Evolutionary conservation across 257 asterid genomes (phyloP), one percentile per base, ranked within the genome.

Genomic region (Perilla frutescens): DNA sequence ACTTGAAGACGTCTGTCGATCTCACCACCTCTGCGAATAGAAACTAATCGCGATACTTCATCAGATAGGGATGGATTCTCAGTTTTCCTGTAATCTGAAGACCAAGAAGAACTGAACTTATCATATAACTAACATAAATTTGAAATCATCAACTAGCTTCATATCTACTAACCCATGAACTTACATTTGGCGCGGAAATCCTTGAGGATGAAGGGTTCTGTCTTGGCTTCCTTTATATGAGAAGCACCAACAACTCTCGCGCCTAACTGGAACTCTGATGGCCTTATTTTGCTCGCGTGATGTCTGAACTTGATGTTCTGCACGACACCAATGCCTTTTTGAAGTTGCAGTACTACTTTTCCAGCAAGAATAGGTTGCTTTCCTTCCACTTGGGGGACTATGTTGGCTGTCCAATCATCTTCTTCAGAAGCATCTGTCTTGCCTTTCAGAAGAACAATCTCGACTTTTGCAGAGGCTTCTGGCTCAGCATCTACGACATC

Each of bases 81-180:
- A 7, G 56, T 82, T 81, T 89, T 87, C 74, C 8, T 75, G 69
- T 51, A 15, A 81, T 75, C 96, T 91, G 82, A 72, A 84, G 49
- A 80, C 44, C 65, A 57, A 15, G 68, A 54, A 7, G 6, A 9
- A 45, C 4, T 5, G 11, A 55, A 29, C 47, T 13, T 66, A 65
- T 39, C 66, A 1, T 36, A 6, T 60, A 55, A 55, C 41, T 11
- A 56, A 56, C 62, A 56, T 20, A 20, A 20, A 20, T 20, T 20
- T 3, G 41, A 14, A 6, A 6, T 62, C 51, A 8, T 63, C 67
- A 36, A 44, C 49, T 44, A 7, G 49, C 12, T 7, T 44, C 49
- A 44, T 7, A 44, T 41, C 45, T 41, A 5, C 49, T 44, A 8
- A 9, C 49, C 8, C 8, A 8, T 44, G 4, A 2, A 49, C 86